These are phyloP conservation scores for Metschnikowia drakensbergensis DNA, from an alignment of 805 yeast species.

Conservation along the genomic window DNA sequence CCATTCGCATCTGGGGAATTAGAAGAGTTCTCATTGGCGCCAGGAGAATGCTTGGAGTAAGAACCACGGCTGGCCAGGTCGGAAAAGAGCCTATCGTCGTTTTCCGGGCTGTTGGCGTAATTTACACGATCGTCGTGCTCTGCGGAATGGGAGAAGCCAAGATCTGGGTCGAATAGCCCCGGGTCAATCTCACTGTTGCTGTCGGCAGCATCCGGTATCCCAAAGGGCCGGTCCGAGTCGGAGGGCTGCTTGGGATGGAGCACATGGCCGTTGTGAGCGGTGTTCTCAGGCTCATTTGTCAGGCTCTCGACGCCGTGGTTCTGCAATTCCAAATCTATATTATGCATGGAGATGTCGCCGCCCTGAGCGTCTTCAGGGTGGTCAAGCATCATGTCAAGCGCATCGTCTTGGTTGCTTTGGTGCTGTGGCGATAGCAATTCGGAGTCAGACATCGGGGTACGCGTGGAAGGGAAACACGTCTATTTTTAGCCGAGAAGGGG, in stretches of 20 bases:
- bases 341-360: constrained; percentile 10
- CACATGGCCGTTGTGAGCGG: background rate
- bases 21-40: background rate
- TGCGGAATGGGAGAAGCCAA: constrained; percentile 6
- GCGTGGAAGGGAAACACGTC: background rate
- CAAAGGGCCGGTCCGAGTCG: background rate
- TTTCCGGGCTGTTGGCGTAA: background rate
- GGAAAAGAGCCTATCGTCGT: constrained; percentile 1
- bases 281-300: background rate
- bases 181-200: constrained; percentile 2
- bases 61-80: constrained; percentile 2
- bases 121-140: constrained; percentile 1
- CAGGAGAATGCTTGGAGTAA: constrained; percentile 1
- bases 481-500: background rate
- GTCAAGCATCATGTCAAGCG: constrained; percentile 5
- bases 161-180: constrained; percentile 4
- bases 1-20: constrained; percentile 3
- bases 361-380: background rate
- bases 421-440: constrained; percentile 16
- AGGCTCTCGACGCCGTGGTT: background rate
- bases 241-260: background rate
- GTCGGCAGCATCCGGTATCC: background rate
- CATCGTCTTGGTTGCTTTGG: background rate
- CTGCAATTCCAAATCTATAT: constrained; percentile 13
- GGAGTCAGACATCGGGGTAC: constrained; percentile 15